Evolutionary conservation across 176 grass and related monocot species (phyloP), one percentile per base, ranked within the genome.

Genomic region (Rhynchospora pubera): DNA sequence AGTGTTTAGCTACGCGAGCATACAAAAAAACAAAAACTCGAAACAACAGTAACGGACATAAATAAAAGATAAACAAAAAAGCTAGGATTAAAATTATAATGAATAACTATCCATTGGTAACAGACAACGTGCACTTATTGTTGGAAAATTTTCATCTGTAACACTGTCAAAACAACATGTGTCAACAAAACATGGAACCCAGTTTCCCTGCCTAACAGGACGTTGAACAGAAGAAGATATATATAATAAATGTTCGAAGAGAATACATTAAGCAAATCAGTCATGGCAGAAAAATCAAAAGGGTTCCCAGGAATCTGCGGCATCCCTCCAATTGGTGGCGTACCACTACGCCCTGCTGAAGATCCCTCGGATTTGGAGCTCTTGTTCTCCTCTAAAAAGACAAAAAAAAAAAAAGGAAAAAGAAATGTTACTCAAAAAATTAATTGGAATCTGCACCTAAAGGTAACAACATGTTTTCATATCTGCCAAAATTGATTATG

Each of bases 271-370:
- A 93, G 89, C 62, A 97, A 83, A 57, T 77, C 87, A 68, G 88
- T 89, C 91, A 97, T 91, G 45, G 89, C 65, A 61, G 93, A 89
- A 57, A 97, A 91, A 81, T 97, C 93, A 22, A 97, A 93, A 81
- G 93, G 89, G 79, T 80, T 93, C 2, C 24, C 80, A 55, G 81
- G 87, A 56, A 82, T 69, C 61, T 56, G 87, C 48, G 81, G 87
- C 62, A 82, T 69, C 61, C 64, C 89, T 32, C 30, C 58, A 45
- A 85, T 62, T 73, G 85, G 87, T 69, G 89, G 84, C 73, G 82
- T 26, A 39, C 89, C 82, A 62, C 73, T 65, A 84, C 0, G 0
- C 18, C 87, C 89, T 14, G 85, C 87, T 65, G 92, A 87, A 73
- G 87, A 91, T 19, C 79, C 92, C 83, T 91, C 92, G 32, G 87